phyloP scores from a whole-genome alignment of 1,284 basidiomycete genomes.

The Heterobasidion annosum region DNA sequence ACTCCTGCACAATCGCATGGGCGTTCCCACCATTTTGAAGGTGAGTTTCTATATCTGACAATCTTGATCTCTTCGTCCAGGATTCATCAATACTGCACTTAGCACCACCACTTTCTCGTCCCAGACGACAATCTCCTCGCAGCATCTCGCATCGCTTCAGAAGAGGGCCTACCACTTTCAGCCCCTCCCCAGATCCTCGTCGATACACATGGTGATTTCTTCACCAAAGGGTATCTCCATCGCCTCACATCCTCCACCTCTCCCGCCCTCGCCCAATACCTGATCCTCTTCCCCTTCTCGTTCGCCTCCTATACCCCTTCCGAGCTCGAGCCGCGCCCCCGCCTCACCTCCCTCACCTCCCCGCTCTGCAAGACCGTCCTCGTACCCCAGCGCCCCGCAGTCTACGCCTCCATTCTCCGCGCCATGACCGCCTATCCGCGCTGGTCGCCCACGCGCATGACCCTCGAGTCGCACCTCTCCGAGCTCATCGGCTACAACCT shows the following conservation, averaged over 20 bases:
- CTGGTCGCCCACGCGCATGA: too few species aligned
- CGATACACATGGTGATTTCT: conserved; percentile 17
- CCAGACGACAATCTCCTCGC: conserved; percentile 16
- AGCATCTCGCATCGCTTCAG: conserved; percentile 16
- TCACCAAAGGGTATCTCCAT: conserved; percentile 15
- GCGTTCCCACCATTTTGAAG: conserved; percentile 18
- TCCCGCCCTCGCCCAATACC: conserved; percentile 11
- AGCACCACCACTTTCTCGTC: conserved; percentile 20
- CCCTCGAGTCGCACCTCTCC: too few species aligned
- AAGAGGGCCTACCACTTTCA: conserved; percentile 16
- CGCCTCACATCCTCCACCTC: conserved; percentile 13
- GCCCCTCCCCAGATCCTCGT: conserved; percentile 13
- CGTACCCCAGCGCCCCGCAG: too few species aligned
- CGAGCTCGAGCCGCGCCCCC: too few species aligned
- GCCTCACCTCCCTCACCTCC: too few species aligned
- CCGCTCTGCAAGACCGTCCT: too few species aligned
- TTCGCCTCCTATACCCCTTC: neutral
- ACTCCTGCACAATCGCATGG: conserved; percentile 19
- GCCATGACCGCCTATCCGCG: too few species aligned
- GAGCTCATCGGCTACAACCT: too few species aligned
- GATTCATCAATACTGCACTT: neutral
- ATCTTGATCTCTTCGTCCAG: neutral
- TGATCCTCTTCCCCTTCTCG: conserved; percentile 4
- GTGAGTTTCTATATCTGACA: conserved; percentile 10
- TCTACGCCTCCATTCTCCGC: too few species aligned